Conservation (phyloP, 192 early-diverging fungal genomes). For the Coemansia sp. region DNA sequence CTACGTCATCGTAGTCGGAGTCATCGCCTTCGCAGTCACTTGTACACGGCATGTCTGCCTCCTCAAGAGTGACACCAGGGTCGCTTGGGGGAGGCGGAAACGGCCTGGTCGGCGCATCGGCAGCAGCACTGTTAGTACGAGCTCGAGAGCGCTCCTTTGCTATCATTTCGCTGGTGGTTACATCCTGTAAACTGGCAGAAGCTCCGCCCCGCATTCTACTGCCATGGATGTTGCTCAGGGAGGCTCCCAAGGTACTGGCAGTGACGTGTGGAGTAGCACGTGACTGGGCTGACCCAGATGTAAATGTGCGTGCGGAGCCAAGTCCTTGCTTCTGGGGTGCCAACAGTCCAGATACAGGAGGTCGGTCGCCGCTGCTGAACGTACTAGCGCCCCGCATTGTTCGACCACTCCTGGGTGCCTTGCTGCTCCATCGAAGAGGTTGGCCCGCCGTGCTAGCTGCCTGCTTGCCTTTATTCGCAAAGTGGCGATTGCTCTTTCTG, state of each 20-base stretch:
- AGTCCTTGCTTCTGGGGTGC: slow-evolving; percentile 4
- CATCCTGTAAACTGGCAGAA: slow-evolving; percentile 43
- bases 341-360: neutral
- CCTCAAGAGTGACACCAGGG: neutral
- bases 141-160: neutral
- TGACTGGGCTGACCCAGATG: neutral
- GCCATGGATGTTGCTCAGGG: neutral
- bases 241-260: neutral
- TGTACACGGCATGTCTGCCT: neutral
- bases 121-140: slow-evolving; percentile 21
- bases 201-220: slow-evolving; percentile 13
- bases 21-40: slow-evolving; percentile 15
- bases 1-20: slow-evolving; percentile 16
- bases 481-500: neutral
- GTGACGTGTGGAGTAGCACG: neutral
- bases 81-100: slow-evolving; percentile 13
- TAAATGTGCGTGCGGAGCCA: slow-evolving; percentile 17
- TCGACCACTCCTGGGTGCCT: neutral
- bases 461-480: neutral
- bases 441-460: neutral
- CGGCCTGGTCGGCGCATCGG: slow-evolving; percentile 12
- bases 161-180: slow-evolving; percentile 1
- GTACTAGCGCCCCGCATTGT: slow-evolving; percentile 13
- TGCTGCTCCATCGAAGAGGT: neutral
- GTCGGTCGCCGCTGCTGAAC: slow-evolving; percentile 13